Evolutionary conservation across 345 rosid genomes (phyloP), one percentile per base, ranked within the genome.

Genomic region (Eucalyptus erythrocorys): DNA sequence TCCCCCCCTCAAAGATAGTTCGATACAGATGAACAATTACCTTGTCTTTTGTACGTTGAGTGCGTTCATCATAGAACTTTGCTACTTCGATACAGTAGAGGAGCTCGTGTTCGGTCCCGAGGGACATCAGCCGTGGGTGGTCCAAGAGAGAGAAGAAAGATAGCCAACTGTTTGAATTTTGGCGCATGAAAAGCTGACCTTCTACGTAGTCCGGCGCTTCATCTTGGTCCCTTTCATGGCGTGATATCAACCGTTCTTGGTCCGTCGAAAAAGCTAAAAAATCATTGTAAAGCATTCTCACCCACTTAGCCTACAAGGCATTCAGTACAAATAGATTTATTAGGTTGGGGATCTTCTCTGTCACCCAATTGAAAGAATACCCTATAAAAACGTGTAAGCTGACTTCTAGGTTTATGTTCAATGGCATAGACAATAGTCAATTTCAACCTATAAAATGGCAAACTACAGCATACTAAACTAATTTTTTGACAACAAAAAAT

Each of bases 51-150:
- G 66, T 40, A 51, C 47, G 40, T 45, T 47, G 87, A 16, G 87
- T 80, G 40, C 22, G 26, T 43, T 66, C 50, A 16, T 89, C 66
- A 4, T 87, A 89, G 87, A 81, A 89, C 68, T 89, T 89, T 43
- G 87, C 91, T 13, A 87, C 87, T 61, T 89, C 89, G 27, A 89
- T 30, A 42, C 87, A 82, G 85, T 89, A 89, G 81, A 89, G 71
- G 19, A 89, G 85, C 37, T 45, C 55, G 37, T 89, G 45, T 64
- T 66, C 13, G 22, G 61, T 50, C n/a, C 87, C 21, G 9, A 81
- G 80, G 43, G 91, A 82, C 34, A 27, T 11, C 21, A 89, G 49
- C 10, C 64, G 27, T 4, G 43, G n/a, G 66, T 22, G 61, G 17
- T 48, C 49, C 27, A 51, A 47, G 14, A 87, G 89, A 15, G 30